Conservation (phyloP, 768 basidiomycete genomes). For the Termitomyces heimii region DNA sequence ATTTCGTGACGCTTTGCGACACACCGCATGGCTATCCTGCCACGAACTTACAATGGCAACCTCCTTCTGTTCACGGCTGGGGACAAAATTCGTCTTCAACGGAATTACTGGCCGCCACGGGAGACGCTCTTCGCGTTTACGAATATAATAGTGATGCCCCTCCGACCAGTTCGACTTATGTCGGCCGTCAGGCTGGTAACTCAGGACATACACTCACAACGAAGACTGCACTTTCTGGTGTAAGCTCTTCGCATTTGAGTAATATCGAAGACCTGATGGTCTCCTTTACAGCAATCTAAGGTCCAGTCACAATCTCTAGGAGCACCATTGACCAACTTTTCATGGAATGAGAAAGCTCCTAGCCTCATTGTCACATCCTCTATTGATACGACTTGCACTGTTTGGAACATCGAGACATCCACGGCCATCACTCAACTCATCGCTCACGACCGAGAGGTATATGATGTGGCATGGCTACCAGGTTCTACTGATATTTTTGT, state of each 20-base stretch:
- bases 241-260: constrained; percentile 31
- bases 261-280: constrained; percentile 3
- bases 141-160: constrained; percentile 74
- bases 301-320: constrained; percentile 77
- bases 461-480: constrained; percentile 98
- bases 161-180: constrained; percentile 53
- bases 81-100: constrained; percentile 57
- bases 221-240: constrained; percentile 78
- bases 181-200: constrained; percentile 54
- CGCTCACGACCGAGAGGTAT: constrained; percentile 93
- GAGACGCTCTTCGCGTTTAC: constrained; percentile 89
- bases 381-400: constrained; percentile 97
- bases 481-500: constrained; percentile 96
- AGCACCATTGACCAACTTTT: constrained; percentile 94
- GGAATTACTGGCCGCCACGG: constrained; percentile 90
- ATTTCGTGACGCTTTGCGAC: constrained; percentile 83
- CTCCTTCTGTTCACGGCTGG: constrained; percentile 63
- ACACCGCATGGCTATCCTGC: constrained; percentile 89
- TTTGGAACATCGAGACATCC: constrained; percentile 96
- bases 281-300: constrained; percentile 68
- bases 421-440: constrained; percentile 96
- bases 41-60: constrained; percentile 92
- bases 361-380: constrained; percentile 93
- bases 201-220: constrained; percentile 63
- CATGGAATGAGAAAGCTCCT: constrained; percentile 94